phyloP scores from a whole-genome alignment of 805 yeast genomes.

The Lachancea cidri region DNA sequence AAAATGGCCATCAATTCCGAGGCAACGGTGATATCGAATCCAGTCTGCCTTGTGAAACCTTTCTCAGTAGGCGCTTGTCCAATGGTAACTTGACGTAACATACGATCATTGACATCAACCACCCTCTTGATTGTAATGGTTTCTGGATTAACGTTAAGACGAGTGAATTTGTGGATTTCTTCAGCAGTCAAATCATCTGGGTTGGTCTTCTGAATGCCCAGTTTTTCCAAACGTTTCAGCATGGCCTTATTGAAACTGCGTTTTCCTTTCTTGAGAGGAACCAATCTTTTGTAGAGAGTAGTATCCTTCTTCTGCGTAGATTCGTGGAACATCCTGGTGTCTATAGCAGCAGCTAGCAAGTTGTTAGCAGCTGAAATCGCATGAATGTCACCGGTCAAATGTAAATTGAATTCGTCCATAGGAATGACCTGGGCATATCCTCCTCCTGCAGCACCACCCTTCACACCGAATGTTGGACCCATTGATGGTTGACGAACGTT shows the following conservation, averaged over 20 bases:
- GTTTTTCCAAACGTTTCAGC: conserved; percentile 66
- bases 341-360: conserved; percentile 92
- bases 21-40: conserved; percentile 95
- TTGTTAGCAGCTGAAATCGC: conserved; percentile 94
- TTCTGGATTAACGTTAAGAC: conserved; percentile 83
- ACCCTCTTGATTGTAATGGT: conserved; percentile 91
- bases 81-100: conserved; percentile 79
- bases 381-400: conserved; percentile 95
- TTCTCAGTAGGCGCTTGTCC: conserved; percentile 94
- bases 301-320: conserved; percentile 70
- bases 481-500: conserved; percentile 96
- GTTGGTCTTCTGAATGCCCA: conserved; percentile 76
- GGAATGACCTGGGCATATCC: conserved; percentile 98
- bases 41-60: conserved; percentile 78
- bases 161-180: conserved; percentile 69
- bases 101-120: conserved; percentile 90
- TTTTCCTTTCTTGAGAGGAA: conserved; percentile 77
- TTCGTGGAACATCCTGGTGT: conserved; percentile 96
- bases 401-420: conserved; percentile 98
- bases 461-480: conserved; percentile 99
- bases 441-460: conserved; percentile 99
- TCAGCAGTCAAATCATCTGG: conserved; percentile 77
- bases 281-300: conserved; percentile 78
- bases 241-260: conserved; percentile 76
- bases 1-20: conserved; percentile 94